A percentile compares a stretch with the other conserved stretches of the same genome.
Conservation (phyloP, 306 rosid species). For the Trifolium repens region DNA sequence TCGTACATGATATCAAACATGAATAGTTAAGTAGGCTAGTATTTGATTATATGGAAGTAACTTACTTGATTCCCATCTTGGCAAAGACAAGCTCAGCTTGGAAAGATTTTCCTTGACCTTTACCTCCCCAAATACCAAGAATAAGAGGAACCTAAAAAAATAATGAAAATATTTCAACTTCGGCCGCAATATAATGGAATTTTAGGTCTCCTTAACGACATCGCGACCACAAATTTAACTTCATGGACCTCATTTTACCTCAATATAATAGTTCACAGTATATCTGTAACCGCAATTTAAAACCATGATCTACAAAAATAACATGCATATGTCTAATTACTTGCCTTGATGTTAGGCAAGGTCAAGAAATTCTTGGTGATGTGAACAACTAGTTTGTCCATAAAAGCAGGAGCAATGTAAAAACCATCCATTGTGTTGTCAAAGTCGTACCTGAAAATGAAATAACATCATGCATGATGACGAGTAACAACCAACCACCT, state of each 20-base stretch:
- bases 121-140: constrained; percentile 99
- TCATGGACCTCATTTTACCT: too few relatives aligned
- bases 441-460: constrained; percentile 58
- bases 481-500: not conserved
- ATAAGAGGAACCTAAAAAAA: constrained; percentile 79
- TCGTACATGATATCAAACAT: too few relatives aligned
- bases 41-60: not conserved
- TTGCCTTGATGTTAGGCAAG: constrained; percentile 91
- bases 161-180: constrained; percentile 4
- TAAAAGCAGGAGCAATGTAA: constrained; percentile 94
- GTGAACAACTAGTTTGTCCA: constrained; percentile 99
- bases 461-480: constrained; percentile 4
- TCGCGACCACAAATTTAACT: too few relatives aligned
- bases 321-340: not conserved
- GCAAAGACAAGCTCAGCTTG: constrained; percentile 94
- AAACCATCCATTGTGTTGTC: constrained; percentile 79
- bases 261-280: not conserved
- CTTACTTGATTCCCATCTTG: constrained; percentile 99
- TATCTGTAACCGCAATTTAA: not conserved
- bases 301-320: not conserved
- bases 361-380: constrained; percentile 89
- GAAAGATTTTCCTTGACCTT: constrained; percentile 99
- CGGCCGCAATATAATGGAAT: not conserved
- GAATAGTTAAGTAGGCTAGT: not conserved
- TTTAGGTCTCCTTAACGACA: too few relatives aligned